phyloP scores from a whole-genome alignment of 768 basidiomycete species.

The Tricholoma saponaceum region DNA sequence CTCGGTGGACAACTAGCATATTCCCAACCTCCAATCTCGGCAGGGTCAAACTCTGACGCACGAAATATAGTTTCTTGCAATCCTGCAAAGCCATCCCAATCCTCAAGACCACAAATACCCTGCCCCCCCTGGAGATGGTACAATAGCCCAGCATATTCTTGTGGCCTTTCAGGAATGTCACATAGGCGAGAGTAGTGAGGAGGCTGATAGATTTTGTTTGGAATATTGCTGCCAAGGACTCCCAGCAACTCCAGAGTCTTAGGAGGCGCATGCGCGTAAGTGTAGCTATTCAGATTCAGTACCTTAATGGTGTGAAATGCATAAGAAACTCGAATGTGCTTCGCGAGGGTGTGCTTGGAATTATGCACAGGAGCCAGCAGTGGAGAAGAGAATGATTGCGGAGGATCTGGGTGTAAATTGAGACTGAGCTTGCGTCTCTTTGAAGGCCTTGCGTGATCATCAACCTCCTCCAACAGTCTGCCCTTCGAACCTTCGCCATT shows the following conservation, averaged over 20 bases:
- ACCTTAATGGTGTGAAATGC: slow-evolving; percentile 22
- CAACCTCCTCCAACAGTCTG: not conserved
- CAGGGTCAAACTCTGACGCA: slow-evolving; percentile 16
- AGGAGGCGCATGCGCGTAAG: slow-evolving; percentile 51
- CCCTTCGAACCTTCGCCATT: no score
- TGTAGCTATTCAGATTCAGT: slow-evolving; percentile 35
- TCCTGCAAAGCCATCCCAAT: slow-evolving; percentile 41
- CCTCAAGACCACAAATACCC: slow-evolving; percentile 51
- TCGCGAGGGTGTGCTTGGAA: not conserved
- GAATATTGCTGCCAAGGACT: slow-evolving; percentile 43
- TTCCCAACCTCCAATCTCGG: slow-evolving; percentile 68
- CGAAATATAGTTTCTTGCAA: not conserved
- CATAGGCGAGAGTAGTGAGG: slow-evolving; percentile 73
- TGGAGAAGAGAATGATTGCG: slow-evolving; percentile 6
- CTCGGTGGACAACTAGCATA: slow-evolving; percentile 71
- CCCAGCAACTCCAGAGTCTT: slow-evolving; percentile 39
- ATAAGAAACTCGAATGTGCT: slow-evolving; percentile 23
- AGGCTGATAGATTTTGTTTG: slow-evolving; percentile 62
- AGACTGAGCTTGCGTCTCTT: slow-evolving; percentile 3
- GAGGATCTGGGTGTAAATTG: not conserved
- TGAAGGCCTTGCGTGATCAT: not conserved
- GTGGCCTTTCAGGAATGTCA: slow-evolving; percentile 66
- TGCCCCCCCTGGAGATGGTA: slow-evolving; percentile 67
- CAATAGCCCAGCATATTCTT: slow-evolving; percentile 77
- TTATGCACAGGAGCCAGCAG: not conserved